Base-by-base conservation (phyloP, 352 stramenopile genomes). In the Phytophthora tentaculata region DNA sequence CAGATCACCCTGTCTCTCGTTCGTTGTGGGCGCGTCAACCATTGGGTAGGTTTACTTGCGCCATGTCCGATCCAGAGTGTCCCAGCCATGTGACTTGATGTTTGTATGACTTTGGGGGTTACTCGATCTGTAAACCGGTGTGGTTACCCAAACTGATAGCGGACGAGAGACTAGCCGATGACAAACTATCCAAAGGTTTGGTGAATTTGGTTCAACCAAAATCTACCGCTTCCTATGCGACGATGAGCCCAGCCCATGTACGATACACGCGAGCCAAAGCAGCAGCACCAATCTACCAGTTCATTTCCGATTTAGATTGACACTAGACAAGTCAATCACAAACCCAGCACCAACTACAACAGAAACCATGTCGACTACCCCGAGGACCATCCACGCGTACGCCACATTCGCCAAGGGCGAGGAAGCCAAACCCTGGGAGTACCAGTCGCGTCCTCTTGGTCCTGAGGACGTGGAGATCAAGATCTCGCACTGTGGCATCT, bases 401-500 rank as follows among this genome's bases (percentile, higher is more conserved):
- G 80, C 80, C 45, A 69, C 66, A 61, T 80, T 79, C 57, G 72
- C 62, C 56, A 69, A 76, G 26, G 58, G 49, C 14, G 52, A 73
- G 23, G 35, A 71, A 0, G 24, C 80, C 62, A 72, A 85, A 55
- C 65, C 71, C 0, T 86, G 73, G 73, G 43, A 78, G 52, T 89
- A 85, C 72, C 41, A 73, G 50, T 77, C 80, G 9, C 77, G 73
- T 24, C 58, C 76, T 20, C 67, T 89, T 7, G 77, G 79, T 14
- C 45, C 64, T 10, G 44, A 50, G 44, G 44, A 50, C 20, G 44
- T 50, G 19, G 44, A 50, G 44, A 50, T 50, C 44, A 50, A 84
- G 64, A 86, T 89, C 51, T 83, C 75, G 56, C 77, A 87, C 64
- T 86, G 77, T 57, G 81, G 79, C 19, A 86, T 89, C 71, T 89